Evolutionary conservation across 2,329 filamentous ascomycete species (phyloP).

Genomic region (Leptoxyphium fumago): DNA sequence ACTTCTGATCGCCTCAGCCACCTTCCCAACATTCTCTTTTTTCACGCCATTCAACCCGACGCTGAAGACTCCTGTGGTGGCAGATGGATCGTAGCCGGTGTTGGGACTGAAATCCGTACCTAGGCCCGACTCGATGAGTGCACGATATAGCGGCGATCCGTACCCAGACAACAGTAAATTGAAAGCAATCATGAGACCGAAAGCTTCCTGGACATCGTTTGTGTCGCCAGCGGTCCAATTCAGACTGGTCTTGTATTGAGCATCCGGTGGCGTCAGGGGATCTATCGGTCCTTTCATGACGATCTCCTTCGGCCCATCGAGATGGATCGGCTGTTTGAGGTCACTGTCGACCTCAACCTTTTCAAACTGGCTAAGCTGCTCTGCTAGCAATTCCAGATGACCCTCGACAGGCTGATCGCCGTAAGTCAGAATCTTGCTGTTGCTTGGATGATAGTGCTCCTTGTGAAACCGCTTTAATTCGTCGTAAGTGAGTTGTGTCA

Average conservation of each 20-base stretch:
- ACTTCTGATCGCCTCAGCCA: conserved; percentile 58
- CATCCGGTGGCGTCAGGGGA: conserved; percentile 68
- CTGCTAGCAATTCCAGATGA: conserved; percentile 66
- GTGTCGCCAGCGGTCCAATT: conserved; percentile 86
- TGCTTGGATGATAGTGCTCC: conserved; percentile 92
- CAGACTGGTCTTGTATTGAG: conserved; percentile 84
- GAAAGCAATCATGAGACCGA: conserved; percentile 68
- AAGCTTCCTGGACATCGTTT: conserved; percentile 71
- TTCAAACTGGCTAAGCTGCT: conserved; percentile 58
- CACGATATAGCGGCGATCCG: conserved; percentile 81
- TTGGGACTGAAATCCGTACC: conserved; percentile 93
- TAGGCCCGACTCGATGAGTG: conserved; percentile 74
- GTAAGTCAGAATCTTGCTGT: conserved; percentile 90
- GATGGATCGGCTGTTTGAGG: conserved; percentile 60
- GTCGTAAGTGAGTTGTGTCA: conserved; percentile 86
- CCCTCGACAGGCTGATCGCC: conserved; percentile 77
- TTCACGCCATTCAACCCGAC: conserved; percentile 84
- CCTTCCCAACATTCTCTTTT: conserved; percentile 59
- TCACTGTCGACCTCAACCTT: conserved; percentile 54
- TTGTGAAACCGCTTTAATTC: conserved; percentile 79
- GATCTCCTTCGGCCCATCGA: conserved; percentile 54
- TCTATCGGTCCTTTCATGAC: conserved; percentile 71
- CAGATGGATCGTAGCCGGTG: conserved; percentile 70
- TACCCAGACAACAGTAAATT: conserved; percentile 85
- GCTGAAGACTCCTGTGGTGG: conserved; percentile 69